Percentiles rank a stretch among this genome's conserved stretches.
These are phyloP conservation scores for Euphorbia peplus DNA, from an alignment of 345 rosid genomes.

Conservation along the genomic window DNA sequence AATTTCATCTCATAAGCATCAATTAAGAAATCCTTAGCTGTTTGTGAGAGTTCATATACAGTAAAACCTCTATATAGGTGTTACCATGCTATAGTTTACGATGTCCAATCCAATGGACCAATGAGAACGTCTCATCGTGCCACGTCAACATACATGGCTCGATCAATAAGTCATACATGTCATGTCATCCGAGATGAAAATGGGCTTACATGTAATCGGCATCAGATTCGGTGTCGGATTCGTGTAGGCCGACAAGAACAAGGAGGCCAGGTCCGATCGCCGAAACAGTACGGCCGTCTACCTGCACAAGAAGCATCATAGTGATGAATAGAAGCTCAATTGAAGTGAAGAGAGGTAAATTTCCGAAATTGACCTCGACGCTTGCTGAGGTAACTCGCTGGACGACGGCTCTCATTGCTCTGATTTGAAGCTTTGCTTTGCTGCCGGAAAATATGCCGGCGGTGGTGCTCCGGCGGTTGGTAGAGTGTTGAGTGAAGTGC, in stretches of 20 bases:
- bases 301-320: conserved; percentile 32
- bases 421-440: conserved; percentile 26
- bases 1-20: neutral
- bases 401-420: conserved; percentile 81
- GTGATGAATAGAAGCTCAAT: neutral
- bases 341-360: neutral
- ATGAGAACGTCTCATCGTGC: no score
- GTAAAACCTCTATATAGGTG: no score
- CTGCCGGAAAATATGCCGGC: neutral
- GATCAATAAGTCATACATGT: no score
- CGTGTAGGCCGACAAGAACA: conserved; percentile 77
- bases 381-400: conserved; percentile 82
- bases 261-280: conserved; percentile 88
- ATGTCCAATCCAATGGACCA: no score
- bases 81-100: no score
- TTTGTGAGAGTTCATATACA: neutral
- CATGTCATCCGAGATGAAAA: neutral
- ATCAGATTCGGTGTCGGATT: conserved; percentile 66
- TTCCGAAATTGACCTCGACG: conserved; percentile 41
- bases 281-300: conserved; percentile 68
- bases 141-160: no score
- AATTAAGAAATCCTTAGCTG: neutral
- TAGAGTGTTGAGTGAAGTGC: neutral
- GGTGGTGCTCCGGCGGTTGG: neutral
- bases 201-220: conserved; percentile 65